These are phyloP conservation scores for Mrakia hoshinonis DNA, from an alignment of 768 basidiomycete genomes.

Conservation along the genomic window DNA sequence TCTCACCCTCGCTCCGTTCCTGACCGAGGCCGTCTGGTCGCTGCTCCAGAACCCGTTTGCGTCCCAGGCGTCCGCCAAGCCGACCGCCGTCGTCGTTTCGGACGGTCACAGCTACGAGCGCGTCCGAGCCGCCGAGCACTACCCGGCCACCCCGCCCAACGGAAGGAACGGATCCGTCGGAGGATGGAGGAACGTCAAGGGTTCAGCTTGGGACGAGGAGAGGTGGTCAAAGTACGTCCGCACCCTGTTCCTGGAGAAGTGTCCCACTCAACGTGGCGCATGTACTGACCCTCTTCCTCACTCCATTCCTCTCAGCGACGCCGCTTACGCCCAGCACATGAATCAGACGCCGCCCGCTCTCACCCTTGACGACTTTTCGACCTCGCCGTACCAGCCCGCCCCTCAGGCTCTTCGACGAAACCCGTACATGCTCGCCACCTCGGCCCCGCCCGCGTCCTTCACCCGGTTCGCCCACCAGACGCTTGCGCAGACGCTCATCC, in stretches of 20 bases:
- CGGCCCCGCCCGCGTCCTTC: slow-evolving; percentile 26
- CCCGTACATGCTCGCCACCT: slow-evolving; percentile 28
- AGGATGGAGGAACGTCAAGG: slow-evolving; percentile 10
- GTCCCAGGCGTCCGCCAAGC: not conserved
- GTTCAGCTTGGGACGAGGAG: slow-evolving; percentile 16
- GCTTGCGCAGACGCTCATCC: slow-evolving; percentile 33
- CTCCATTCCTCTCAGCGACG: not conserved
- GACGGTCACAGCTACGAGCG: not conserved
- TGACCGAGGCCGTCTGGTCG: slow-evolving; percentile 23
- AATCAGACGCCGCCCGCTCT: slow-evolving; percentile 21
- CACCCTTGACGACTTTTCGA: slow-evolving; percentile 27
- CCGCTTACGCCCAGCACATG: not conserved
- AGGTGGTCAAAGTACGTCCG: slow-evolving; percentile 13
- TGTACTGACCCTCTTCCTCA: not conserved
- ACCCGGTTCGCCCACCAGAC: slow-evolving; percentile 32
- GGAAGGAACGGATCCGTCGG: not conserved
- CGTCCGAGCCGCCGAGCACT: not conserved
- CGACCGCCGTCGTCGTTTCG: not conserved
- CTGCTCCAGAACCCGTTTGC: slow-evolving; percentile 18
- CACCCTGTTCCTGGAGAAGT: not conserved
- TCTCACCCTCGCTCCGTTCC: slow-evolving; percentile 23
- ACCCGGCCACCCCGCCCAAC: slow-evolving; percentile 3
- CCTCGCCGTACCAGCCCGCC: not conserved
- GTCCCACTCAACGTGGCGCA: not conserved
- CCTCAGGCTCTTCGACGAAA: slow-evolving; percentile 14